phyloP scores from a whole-genome alignment of 768 basidiomycete species.

The Favolaschia claudopus region DNA sequence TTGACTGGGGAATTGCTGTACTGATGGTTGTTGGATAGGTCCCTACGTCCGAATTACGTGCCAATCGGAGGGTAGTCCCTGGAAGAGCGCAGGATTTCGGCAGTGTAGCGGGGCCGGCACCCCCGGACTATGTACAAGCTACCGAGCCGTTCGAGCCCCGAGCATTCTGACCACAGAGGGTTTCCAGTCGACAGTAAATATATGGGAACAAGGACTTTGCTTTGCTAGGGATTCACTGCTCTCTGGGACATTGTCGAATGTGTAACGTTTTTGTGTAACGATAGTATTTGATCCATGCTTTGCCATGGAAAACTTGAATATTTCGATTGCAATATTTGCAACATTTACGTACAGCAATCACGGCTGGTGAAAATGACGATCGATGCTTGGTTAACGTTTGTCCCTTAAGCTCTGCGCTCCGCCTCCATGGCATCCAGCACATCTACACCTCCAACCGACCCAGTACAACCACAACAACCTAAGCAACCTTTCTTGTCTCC shows the following conservation, averaged over 20 bases:
- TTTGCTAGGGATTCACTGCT: too few relatives aligned
- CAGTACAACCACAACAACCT: slow-evolving; percentile 15
- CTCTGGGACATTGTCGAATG: too few relatives aligned
- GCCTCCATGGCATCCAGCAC: slow-evolving; percentile 18
- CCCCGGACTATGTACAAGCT: slow-evolving; percentile 30
- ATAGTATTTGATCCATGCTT: too few relatives aligned
- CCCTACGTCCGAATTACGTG: slow-evolving; percentile 16
- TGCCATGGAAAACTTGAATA: too few relatives aligned
- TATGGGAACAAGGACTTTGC: background rate
- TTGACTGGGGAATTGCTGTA: background rate
- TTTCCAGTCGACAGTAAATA: background rate
- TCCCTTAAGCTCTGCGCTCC: slow-evolving; percentile 16
- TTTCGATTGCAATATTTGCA: too few relatives aligned
- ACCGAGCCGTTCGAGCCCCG: slow-evolving; percentile 19
- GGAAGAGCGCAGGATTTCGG: slow-evolving; percentile 32
- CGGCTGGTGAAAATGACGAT: background rate
- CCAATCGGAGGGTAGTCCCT: slow-evolving; percentile 26
- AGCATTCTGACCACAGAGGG: background rate
- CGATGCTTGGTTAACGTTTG: background rate
- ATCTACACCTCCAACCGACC: slow-evolving; percentile 9
- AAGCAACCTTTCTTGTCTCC: slow-evolving; percentile 29
- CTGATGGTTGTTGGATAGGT: slow-evolving; percentile 6
- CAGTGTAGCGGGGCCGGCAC: too few relatives aligned
- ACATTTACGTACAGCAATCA: too few relatives aligned
- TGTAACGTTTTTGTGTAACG: too few relatives aligned